These are phyloP conservation scores for Gyromitra esculenta DNA, from an alignment of 2,329 filamentous ascomycete genomes.

Conservation along the genomic window DNA sequence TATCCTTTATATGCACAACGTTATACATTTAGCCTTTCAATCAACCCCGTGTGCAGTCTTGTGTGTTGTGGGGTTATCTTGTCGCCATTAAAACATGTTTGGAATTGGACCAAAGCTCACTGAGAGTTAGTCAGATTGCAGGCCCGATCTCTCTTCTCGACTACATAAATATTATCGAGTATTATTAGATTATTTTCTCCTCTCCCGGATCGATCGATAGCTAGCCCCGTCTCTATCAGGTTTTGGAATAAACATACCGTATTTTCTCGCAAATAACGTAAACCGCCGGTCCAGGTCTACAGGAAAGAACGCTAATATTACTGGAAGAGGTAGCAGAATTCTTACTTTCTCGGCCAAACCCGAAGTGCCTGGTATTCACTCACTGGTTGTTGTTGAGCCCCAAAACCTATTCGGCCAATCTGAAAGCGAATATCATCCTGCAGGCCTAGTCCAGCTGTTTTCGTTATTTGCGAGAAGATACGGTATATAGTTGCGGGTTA, in stretches of 20 bases:
- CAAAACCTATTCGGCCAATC: no score
- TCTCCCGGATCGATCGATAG: not conserved
- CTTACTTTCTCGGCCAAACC: no score
- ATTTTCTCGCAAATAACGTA: no score
- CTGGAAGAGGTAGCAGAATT: no score
- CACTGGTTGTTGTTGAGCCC: no score
- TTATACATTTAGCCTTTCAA: not conserved
- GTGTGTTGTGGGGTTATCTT: slow-evolving; percentile 2
- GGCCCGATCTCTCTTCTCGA: not conserved
- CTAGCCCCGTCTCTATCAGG: not conserved
- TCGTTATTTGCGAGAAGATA: no score
- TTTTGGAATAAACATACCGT: not conserved
- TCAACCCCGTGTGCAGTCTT: not conserved
- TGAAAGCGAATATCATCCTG: no score
- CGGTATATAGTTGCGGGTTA: not conserved
- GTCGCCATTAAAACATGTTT: not conserved
- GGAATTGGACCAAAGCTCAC: not conserved
- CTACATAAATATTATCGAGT: not conserved
- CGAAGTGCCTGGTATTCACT: no score
- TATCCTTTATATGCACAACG: not conserved
- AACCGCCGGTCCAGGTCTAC: no score
- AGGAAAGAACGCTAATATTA: no score
- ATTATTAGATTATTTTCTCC: not conserved
- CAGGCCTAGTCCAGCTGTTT: no score
- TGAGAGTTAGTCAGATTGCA: not conserved